phyloP scores from a whole-genome alignment of 176 grass and related monocot species.

The Olyra latifolia region DNA sequence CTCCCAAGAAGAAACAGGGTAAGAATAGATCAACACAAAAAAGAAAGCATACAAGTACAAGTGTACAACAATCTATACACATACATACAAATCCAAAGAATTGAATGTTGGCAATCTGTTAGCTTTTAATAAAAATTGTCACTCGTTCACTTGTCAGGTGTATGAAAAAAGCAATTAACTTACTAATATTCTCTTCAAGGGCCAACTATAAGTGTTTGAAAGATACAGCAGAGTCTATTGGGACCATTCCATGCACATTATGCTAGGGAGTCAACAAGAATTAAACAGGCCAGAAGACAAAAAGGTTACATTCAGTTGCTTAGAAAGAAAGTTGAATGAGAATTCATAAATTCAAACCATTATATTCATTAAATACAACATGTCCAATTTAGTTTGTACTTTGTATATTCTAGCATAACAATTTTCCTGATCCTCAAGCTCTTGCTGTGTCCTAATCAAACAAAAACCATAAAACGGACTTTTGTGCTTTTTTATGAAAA shows the following conservation, averaged over 20 bases:
- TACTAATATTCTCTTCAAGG: neutral
- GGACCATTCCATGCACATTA: slow-evolving; percentile 6
- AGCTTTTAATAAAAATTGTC: slow-evolving; percentile 2
- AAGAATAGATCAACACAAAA: too few species aligned
- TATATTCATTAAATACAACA: neutral
- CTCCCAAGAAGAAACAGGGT: neutral
- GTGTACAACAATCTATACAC: neutral
- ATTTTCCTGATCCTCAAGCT: neutral
- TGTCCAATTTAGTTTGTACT: neutral
- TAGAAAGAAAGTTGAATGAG: slow-evolving; percentile 14
- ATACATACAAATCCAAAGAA: neutral
- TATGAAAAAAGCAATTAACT: neutral
- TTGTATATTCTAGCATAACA: slow-evolving; percentile 2
- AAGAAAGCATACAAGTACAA: neutral
- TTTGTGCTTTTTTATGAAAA: neutral
- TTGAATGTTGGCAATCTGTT: neutral
- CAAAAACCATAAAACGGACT: neutral
- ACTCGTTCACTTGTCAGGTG: neutral
- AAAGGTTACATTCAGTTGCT: slow-evolving; percentile 9
- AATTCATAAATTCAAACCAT: neutral
- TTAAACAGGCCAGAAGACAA: neutral
- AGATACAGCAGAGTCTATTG: neutral
- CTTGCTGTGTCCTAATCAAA: neutral
- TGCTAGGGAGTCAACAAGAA: neutral
- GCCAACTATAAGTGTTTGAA: neutral